Conservation (phyloP, 441 rosid genomes). For the Gossypium schwendimanii region DNA sequence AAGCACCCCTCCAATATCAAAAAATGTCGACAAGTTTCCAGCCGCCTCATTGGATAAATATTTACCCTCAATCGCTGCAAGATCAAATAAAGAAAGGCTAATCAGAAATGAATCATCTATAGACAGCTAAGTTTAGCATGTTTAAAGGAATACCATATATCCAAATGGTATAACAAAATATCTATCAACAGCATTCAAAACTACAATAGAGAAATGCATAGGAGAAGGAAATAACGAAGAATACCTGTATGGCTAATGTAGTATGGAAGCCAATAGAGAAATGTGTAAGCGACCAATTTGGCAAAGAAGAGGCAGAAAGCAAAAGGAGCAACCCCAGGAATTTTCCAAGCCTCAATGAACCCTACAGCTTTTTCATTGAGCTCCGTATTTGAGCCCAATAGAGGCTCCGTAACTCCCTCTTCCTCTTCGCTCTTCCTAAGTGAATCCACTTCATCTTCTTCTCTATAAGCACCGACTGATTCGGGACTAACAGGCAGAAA, state of each 20-base stretch:
- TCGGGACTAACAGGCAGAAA: slow-evolving; percentile 72
- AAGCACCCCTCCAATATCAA: slow-evolving; percentile 86
- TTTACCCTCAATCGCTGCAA: slow-evolving; percentile 81
- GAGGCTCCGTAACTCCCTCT: slow-evolving; percentile 41
- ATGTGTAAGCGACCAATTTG: slow-evolving; percentile 91
- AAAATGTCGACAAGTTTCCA: slow-evolving; percentile 79
- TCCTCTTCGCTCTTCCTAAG: slow-evolving; percentile 46
- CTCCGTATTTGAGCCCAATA: slow-evolving; percentile 36
- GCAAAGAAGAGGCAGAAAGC: slow-evolving; percentile 91
- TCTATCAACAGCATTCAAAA: no score
- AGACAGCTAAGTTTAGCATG: not conserved
- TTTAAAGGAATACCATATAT: not conserved
- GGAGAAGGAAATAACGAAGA: not conserved
- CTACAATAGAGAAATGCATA: not conserved
- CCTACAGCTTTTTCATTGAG: slow-evolving; percentile 60
- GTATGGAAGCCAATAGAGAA: slow-evolving; percentile 97
- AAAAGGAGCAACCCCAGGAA: slow-evolving; percentile 91
- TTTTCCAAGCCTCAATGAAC: slow-evolving; percentile 90
- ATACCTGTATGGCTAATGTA: slow-evolving; percentile 90
- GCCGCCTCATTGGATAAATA: slow-evolving; percentile 67
- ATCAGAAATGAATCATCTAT: slow-evolving; percentile 1
- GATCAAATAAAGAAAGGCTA: slow-evolving; percentile 7
- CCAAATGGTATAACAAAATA: no score
- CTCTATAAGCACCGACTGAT: slow-evolving; percentile 52
- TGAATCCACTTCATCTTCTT: slow-evolving; percentile 37